Percentiles rank a stretch among this genome's conserved stretches.
Conservation (phyloP, 148 eudicot species). For the Salicornia ramosissima region DNA sequence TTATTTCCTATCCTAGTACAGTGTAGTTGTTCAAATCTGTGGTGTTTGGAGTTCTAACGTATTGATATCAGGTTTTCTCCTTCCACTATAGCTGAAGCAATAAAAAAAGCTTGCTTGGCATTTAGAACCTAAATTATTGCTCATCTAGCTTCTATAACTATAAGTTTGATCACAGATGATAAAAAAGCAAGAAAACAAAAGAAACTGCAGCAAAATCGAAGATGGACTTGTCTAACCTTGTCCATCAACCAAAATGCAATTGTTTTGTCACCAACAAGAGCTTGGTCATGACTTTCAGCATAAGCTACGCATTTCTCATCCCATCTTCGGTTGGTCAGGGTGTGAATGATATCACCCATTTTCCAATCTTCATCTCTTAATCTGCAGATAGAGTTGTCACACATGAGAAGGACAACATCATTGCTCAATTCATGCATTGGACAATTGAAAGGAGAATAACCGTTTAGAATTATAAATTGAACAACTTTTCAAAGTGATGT, state of each 20-base stretch:
- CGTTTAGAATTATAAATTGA: too few relatives aligned
- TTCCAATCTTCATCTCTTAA: conserved; percentile 90
- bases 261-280: conserved; percentile 97
- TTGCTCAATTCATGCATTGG: background rate
- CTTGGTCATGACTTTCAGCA: conserved; percentile 99
- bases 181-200: background rate
- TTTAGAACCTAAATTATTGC: background rate
- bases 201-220: background rate
- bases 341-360: conserved; percentile 82
- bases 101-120: background rate
- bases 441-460: too few relatives aligned
- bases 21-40: too few relatives aligned
- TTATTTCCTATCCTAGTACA: too few relatives aligned
- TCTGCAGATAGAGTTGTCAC: conserved; percentile 33
- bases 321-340: conserved; percentile 95
- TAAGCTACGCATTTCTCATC: conserved; percentile 77
- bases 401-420: conserved; percentile 11
- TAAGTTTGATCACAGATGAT: background rate
- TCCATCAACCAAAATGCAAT: conserved; percentile 99
- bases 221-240: conserved; percentile 51
- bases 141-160: background rate
- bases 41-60: too few relatives aligned
- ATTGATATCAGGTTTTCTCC: too few relatives aligned
- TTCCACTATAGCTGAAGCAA: too few relatives aligned
- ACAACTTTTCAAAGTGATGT: too few relatives aligned